A percentile compares a stretch with the other conserved stretches of the same genome.
Conservation (phyloP, 2,329 filamentous ascomycete genomes). For the Onygena corvina region DNA sequence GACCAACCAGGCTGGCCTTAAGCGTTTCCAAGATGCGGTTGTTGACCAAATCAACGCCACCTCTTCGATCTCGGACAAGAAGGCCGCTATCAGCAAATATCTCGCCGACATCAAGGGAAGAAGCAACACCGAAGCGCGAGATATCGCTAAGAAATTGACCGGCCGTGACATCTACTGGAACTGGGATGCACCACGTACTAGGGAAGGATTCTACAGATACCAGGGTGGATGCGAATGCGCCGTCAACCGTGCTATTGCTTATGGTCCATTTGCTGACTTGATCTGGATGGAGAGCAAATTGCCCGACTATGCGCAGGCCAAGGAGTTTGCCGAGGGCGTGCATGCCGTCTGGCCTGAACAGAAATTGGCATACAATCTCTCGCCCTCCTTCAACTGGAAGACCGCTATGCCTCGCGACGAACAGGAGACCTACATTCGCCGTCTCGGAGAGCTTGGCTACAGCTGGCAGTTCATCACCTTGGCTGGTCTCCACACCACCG, state of each 20-base stretch:
- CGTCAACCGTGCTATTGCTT: constrained; percentile 79
- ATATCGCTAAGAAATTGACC: constrained; percentile 62
- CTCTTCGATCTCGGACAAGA: constrained; percentile 52
- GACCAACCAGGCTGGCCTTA: constrained; percentile 64
- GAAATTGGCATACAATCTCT: constrained; percentile 98
- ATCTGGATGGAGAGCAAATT: constrained; percentile 99
- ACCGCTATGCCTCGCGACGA: constrained; percentile 80
- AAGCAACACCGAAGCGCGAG: constrained; percentile 69
- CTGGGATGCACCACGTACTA: constrained; percentile 86
- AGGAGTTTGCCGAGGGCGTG: constrained; percentile 86
- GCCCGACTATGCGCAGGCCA: constrained; percentile 79
- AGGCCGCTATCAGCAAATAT: constrained; percentile 56
- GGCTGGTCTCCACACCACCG: constrained; percentile 82
- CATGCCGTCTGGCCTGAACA: constrained; percentile 92
- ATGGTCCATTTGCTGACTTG: constrained; percentile 84
- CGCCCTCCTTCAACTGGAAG: constrained; percentile 99
- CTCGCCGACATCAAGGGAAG: constrained; percentile 60
- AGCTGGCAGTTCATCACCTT: constrained; percentile 99
- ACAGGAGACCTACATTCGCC: constrained; percentile 93
- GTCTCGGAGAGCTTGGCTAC: constrained; percentile 78
- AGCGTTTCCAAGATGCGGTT: constrained; percentile 85
- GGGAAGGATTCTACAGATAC: constrained; percentile 91
- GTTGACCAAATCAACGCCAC: constrained; percentile 64
- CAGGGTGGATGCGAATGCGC: constrained; percentile 84
- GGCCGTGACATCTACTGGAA: constrained; percentile 80